phyloP scores from a whole-genome alignment of 31 red algal species.

The Endocladia muricata region DNA sequence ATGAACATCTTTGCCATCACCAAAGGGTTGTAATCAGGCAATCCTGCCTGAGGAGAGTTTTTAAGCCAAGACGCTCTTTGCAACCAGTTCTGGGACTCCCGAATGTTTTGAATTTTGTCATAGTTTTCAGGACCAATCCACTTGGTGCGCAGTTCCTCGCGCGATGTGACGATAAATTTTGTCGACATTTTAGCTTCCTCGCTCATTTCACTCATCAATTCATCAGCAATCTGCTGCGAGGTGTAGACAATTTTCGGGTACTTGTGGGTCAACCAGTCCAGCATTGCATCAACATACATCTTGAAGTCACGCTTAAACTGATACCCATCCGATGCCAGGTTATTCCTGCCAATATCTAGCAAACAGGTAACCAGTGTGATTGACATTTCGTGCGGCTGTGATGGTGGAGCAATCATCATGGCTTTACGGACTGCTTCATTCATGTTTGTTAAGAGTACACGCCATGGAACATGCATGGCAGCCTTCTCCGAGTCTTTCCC shows the following conservation, averaged over 20 bases:
- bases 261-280: constrained; percentile 64
- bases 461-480: constrained; percentile 22
- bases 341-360: constrained; percentile 48
- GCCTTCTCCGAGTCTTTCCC: constrained; percentile 24
- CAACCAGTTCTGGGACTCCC: constrained; percentile 32
- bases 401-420: constrained; percentile 56
- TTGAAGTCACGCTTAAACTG: constrained; percentile 56
- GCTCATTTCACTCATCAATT: constrained; percentile 37
- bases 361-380: constrained; percentile 72
- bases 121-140: constrained; percentile 74
- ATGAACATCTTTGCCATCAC: constrained; percentile 78
- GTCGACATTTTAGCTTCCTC: constrained; percentile 52
- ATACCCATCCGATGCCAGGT: constrained; percentile 28
- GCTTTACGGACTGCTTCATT: constrained; percentile 42
- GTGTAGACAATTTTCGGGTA: constrained; percentile 74
- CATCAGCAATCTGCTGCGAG: constrained; percentile 45
- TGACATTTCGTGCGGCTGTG: constrained; percentile 53
- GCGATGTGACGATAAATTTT: constrained; percentile 45
- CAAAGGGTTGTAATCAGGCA: constrained; percentile 62
- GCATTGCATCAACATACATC: constrained; percentile 64
- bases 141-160: constrained; percentile 49
- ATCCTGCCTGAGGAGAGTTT: constrained; percentile 39
- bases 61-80: constrained; percentile 44
- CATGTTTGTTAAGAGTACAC: constrained; percentile 36
- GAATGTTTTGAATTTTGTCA: constrained; percentile 54